Base-by-base conservation (phyloP, 495 filamentous ascomycete genomes). In the Aspergillus homomorphus region DNA sequence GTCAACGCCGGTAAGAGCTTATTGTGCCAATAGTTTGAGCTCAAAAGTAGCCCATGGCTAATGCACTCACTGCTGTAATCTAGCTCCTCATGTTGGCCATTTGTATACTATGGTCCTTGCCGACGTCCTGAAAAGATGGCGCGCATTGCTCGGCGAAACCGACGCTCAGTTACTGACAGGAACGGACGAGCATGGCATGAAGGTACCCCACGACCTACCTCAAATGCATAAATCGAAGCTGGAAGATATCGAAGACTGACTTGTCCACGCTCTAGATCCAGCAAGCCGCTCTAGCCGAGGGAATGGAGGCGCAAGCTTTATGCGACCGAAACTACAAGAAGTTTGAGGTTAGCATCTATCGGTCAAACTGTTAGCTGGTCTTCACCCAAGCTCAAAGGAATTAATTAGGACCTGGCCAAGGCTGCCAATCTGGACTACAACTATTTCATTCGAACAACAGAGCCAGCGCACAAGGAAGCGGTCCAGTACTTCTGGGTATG, bases 171-270 rank as follows among this genome's bases (percentile, higher is more conserved):
- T 98, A 5, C 84, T 86, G 65, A 98, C 95, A 0, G 94, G 94
- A 26, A 96, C 91, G n/a, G 94, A 98, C 70, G 94, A 98, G 68
- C 92, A 98, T 69, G 94, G 94, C 18, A 91, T 96, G 86, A 98
- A 98, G 75, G 82, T 84, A 68, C 8, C 41, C 18, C 22, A 26
- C 7, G 28, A 20, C 20, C 33, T n/a, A n/a, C 15, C 4, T 6
- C 15, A 38, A 2, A 14, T 12, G 12, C 6, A 38, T 38, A 38
- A 30, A 4, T 14, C 12, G 10, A 38, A 2, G 15, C 33, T 12
- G n/a, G 20, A 48, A 12, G 51, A 33, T 54, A 51, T 59, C 75
- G 56, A 75, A 58, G 23, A 15, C 26, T 38, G 33, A 38, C 33
- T 38, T 38, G 33, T 14, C 33, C 4, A 16, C n/a, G 26, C 7